Evolutionary conservation across 257 asterid species (phyloP).

Genomic region (Parsonsia alboflavescens): DNA sequence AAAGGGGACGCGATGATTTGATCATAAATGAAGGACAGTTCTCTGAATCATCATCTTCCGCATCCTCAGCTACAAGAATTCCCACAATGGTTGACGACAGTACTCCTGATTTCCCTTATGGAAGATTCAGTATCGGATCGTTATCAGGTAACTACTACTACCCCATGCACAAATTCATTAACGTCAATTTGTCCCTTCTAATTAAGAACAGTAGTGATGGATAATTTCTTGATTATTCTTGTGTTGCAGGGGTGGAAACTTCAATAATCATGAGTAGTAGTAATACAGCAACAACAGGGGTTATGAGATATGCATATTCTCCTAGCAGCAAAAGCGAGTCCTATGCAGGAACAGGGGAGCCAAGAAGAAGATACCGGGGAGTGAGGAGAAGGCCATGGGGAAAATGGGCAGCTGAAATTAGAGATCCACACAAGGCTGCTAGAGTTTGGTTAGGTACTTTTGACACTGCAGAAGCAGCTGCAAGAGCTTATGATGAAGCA

Average conservation of each 20-base stretch:
- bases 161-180: no score
- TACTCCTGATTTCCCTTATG: conserved; percentile 17
- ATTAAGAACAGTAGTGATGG: no score
- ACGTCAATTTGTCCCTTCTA: no score
- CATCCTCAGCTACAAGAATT: conserved; percentile 11
- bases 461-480: conserved; percentile 47
- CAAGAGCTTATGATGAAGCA: conserved; percentile 52
- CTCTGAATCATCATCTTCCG: conserved; percentile 5
- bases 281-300: conserved; percentile 25
- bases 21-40: neutral
- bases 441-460: conserved; percentile 63
- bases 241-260: conserved; percentile 19
- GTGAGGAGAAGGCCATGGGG: conserved; percentile 62
- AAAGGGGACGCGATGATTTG: conserved; percentile 41
- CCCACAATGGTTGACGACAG: conserved; percentile 14
- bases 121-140: conserved; percentile 21
- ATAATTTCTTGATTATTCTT: no score
- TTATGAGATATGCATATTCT: conserved; percentile 29
- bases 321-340: neutral
- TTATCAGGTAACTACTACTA: conserved; percentile 31
- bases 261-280: conserved; percentile 20
- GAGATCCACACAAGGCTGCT: conserved; percentile 50
- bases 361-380: conserved; percentile 40
- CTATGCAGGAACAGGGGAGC: conserved; percentile 10
- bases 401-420: conserved; percentile 58